Base-by-base conservation (phyloP, 345 rosid species). In the Cardamine occulta region DNA sequence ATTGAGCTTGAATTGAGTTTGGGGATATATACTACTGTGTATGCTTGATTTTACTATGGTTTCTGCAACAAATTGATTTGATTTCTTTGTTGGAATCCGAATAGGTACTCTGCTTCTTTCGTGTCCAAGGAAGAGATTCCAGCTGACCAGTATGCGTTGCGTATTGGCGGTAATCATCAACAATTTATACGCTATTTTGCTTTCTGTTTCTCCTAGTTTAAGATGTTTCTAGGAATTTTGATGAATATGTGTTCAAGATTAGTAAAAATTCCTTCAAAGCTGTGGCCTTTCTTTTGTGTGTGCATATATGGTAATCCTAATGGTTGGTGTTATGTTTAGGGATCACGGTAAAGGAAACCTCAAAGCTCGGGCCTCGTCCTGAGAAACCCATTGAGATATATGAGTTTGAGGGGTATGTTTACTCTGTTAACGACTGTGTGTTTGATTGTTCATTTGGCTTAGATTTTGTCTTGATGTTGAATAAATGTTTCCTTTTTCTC, bases 351-450 rank as follows among this genome's bases (percentile, higher is more conserved):
- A 94, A 90, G 80, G 98, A 94, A 84, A 78, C 82, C 48, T 80
- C 96, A 44, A 94, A 88, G 74, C 8, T 86, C 15, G 98, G 98
- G 23, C 93, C 91, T 80, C 94, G 95, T 18, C 98, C 98, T 7
- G 92, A 90, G 81, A 91, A 88, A 75, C 93, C 96, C 13, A 90
- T 94, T 5, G 97, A 89, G 86, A 87, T 91, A 42, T 94, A 94
- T 21, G 98, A 94, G 79, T 94, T 90, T 81, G 98, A 91, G 86
- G 77, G 98, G 98, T 91, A 54, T 74, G 65, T 68, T 37, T 63
- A 37, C 73, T 54, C 51, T 52, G 7, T 39, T 40, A n/a, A 24
- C 28, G 6, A 45, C 2, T 37, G 21, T 42, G 28, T 53, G 35
- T 21, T 56, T 55, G 3, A 17, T 29, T 35, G 14, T 52, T 68